These are phyloP conservation scores for Dryas alaskensis DNA, from an alignment of 306 rosid species.

Conservation along the genomic window DNA sequence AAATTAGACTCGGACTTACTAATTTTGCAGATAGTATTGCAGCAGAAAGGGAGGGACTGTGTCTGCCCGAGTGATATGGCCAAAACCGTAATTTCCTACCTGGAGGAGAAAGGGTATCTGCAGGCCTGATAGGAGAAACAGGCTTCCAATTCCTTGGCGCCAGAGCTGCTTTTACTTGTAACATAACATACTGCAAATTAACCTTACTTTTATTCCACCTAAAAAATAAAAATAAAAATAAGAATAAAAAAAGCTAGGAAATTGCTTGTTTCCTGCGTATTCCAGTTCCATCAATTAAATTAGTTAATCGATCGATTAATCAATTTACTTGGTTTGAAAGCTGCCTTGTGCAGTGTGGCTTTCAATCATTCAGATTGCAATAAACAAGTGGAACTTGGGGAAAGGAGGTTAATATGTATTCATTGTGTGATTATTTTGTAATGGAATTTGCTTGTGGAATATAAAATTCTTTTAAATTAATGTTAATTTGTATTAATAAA, in stretches of 20 bases:
- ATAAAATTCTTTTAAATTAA: too few species aligned
- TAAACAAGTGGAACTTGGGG: slow-evolving; percentile 32
- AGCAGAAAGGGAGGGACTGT: slow-evolving; percentile 50
- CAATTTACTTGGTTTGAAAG: background rate
- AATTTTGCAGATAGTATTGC: slow-evolving; percentile 65
- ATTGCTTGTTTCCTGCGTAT: slow-evolving; percentile 63
- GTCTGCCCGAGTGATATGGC: slow-evolving; percentile 62
- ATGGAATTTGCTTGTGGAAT: background rate
- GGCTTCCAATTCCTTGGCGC: too few species aligned
- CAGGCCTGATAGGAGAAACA: slow-evolving; percentile 45
- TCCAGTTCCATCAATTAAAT: slow-evolving; percentile 25
- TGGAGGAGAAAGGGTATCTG: slow-evolving; percentile 74
- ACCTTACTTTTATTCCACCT: background rate
- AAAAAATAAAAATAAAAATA: background rate
- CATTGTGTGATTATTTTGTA: background rate
- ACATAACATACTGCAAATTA: slow-evolving; percentile 20
- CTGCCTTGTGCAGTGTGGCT: slow-evolving; percentile 8
- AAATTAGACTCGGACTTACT: background rate
- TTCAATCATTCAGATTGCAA: slow-evolving; percentile 19
- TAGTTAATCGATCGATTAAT: slow-evolving; percentile 20
- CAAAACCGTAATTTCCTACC: slow-evolving; percentile 62
- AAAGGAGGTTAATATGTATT: slow-evolving; percentile 2
- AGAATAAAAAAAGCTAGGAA: slow-evolving; percentile 40
- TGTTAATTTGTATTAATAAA: too few species aligned
- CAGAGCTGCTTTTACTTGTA: slow-evolving; percentile 19